Percentiles rank a stretch among this genome's conserved stretches.
These are phyloP conservation scores for Raffaelea ambrosiae DNA, from an alignment of 2,329 filamentous ascomycete genomes.

Conservation along the genomic window DNA sequence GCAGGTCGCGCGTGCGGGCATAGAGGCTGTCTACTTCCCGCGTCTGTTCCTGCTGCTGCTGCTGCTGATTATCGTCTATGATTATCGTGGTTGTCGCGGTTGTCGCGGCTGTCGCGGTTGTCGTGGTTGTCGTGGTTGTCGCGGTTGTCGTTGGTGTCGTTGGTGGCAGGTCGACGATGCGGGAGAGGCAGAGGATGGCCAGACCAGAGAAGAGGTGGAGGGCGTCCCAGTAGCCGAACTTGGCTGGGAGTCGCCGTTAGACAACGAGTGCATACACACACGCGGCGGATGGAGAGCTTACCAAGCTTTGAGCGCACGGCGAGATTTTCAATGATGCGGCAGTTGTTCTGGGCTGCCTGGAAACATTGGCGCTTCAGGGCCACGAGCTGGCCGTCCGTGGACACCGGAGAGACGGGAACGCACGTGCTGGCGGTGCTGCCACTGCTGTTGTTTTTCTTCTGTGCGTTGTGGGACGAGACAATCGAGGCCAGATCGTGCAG, in stretches of 20 bases:
- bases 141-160: background rate
- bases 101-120: too few species aligned
- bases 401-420: background rate
- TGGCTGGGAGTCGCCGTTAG: constrained; percentile 9
- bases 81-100: background rate
- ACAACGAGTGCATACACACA: too few species aligned
- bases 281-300: background rate
- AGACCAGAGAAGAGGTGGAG: constrained; percentile 18
- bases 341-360: constrained; percentile 8
- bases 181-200: constrained; percentile 12
- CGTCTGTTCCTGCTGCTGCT: background rate
- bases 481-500: constrained; percentile 7
- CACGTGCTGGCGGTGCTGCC: too few species aligned
- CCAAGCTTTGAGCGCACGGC: constrained; percentile 9
- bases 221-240: constrained; percentile 17
- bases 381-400: background rate
- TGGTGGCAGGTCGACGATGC: background rate
- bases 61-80: background rate
- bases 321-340: constrained; percentile 8
- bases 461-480: background rate
- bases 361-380: constrained; percentile 8
- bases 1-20: constrained; percentile 4
- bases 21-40: constrained; percentile 2
- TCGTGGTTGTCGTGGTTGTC: too few species aligned
- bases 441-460: too few species aligned